Conservation (phyloP, 352 stramenopile genomes). For the Phytopythium chamaehyphon region DNA sequence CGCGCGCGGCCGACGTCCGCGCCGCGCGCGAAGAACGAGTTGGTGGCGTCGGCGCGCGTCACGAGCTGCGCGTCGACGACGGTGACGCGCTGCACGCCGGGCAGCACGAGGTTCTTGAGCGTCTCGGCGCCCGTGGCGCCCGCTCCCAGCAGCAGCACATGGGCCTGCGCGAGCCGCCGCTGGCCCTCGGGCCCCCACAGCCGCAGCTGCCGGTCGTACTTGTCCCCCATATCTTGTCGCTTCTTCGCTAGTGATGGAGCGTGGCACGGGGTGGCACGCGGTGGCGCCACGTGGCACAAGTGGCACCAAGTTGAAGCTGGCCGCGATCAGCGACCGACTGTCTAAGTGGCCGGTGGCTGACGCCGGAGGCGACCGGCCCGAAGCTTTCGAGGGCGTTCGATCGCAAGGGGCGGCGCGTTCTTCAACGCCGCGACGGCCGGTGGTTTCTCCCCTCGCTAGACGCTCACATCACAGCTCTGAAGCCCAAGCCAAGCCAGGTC, state of each 20-base stretch:
- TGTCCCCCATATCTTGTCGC: conserved; percentile 56
- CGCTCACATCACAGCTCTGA: no score
- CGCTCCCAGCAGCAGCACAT: conserved; percentile 90
- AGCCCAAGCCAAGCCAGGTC: no score
- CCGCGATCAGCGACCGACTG: no score
- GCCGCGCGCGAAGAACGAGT: conserved; percentile 93
- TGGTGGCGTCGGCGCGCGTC: conserved; percentile 68
- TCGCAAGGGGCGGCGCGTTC: no score
- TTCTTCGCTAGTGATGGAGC: conserved; percentile 2
- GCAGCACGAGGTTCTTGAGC: conserved; percentile 97
- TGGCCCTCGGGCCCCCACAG: conserved; percentile 97
- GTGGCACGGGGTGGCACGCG: no score
- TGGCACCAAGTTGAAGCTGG: no score
- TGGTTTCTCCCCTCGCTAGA: no score
- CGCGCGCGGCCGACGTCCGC: conserved; percentile 52
- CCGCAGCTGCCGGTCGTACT: conserved; percentile 98
- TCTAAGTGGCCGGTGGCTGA: no score
- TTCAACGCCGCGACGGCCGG: no score
- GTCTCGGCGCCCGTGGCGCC: conserved; percentile 94
- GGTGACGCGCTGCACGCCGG: conserved; percentile 87
- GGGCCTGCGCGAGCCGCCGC: conserved; percentile 76
- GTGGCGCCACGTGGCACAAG: no score
- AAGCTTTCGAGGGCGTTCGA: no score
- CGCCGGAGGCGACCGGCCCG: no score
- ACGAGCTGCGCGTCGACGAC: conserved; percentile 91